A percentile compares a stretch with the other conserved stretches of the same genome.
Evolutionary conservation across 192 early-diverging fungal species (phyloP).

Genomic region (Linnemannia exigua): DNA sequence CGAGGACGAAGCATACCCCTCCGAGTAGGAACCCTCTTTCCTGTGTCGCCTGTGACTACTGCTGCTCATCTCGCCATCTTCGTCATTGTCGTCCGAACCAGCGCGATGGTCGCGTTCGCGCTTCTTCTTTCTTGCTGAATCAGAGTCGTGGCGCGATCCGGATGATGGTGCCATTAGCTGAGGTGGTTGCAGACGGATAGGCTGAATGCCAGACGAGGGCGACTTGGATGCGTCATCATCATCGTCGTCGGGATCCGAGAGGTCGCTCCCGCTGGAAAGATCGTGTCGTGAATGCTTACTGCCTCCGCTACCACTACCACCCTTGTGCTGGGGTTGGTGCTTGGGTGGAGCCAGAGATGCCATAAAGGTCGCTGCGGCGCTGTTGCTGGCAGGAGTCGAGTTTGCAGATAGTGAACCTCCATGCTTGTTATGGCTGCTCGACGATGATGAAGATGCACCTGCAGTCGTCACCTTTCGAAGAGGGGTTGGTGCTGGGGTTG

Average conservation of each 20-base stretch:
- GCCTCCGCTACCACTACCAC: background rate
- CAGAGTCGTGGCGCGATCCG: conserved; percentile 34
- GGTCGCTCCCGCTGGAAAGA: conserved; percentile 40
- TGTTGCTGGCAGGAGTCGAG: conserved; percentile 10
- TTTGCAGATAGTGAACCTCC: conserved; percentile 10
- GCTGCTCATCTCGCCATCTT: conserved; percentile 5
- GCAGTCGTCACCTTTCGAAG: conserved; percentile 40
- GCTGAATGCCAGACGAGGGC: background rate
- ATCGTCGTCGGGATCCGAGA: conserved; percentile 45
- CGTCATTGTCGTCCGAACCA: conserved; percentile 7
- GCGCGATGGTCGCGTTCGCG: background rate
- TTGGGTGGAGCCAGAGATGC: background rate
- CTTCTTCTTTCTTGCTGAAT: conserved; percentile 38
- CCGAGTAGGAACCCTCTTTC: conserved; percentile 37
- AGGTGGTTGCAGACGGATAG: conserved; percentile 48
- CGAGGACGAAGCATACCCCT: conserved; percentile 43
- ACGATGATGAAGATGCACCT: background rate
- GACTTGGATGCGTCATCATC: conserved; percentile 23
- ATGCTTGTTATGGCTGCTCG: conserved; percentile 9
- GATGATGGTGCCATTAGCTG: conserved; percentile 23
- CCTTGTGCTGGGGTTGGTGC: conserved; percentile 15
- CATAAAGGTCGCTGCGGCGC: background rate
- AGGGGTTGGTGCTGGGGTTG: conserved; percentile 28
- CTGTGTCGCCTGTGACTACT: conserved; percentile 29
- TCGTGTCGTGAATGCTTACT: conserved; percentile 31